Conservation (phyloP, 768 basidiomycete genomes). For the Suillus lakei region DNA sequence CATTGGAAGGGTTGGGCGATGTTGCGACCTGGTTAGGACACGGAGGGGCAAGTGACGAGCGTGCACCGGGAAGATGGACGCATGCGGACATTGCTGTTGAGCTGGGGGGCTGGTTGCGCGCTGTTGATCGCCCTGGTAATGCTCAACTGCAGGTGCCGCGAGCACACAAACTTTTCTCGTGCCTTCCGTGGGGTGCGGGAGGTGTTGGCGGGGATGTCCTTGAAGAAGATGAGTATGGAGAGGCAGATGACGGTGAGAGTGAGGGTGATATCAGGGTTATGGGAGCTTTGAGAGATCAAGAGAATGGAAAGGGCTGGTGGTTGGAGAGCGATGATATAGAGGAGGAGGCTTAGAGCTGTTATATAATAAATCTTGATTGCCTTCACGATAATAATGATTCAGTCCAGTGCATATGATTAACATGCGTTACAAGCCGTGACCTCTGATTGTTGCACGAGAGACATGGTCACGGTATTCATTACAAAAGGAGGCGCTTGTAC, state of each 20-base stretch:
- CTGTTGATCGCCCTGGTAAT: slow-evolving; percentile 36
- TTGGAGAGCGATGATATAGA: slow-evolving; percentile 65
- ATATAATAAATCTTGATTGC: background rate
- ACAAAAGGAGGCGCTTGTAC: no score
- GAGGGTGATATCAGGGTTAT: slow-evolving; percentile 35
- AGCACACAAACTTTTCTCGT: slow-evolving; percentile 58
- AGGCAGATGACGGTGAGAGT: slow-evolving; percentile 30
- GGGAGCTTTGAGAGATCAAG: slow-evolving; percentile 26
- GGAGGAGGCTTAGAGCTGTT: slow-evolving; percentile 26
- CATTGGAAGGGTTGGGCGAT: slow-evolving; percentile 60
- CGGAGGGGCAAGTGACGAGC: slow-evolving; percentile 17
- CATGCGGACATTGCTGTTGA: slow-evolving; percentile 56
- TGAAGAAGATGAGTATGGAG: slow-evolving; percentile 36
- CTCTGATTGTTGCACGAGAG: no score
- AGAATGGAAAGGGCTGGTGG: slow-evolving; percentile 43
- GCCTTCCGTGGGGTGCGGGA: slow-evolving; percentile 48
- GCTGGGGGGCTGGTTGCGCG: slow-evolving; percentile 62
- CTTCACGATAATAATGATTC: no score
- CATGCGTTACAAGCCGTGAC: no score
- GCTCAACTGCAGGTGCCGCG: slow-evolving; percentile 17
- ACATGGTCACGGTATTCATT: no score
- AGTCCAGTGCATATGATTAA: no score
- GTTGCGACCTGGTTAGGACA: slow-evolving; percentile 59
- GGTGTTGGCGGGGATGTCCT: slow-evolving; percentile 22
- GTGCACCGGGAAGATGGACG: slow-evolving; percentile 51